Conservation (phyloP, 2,329 filamentous ascomycete genomes). For the Sordariomycetes sp. region DNA sequence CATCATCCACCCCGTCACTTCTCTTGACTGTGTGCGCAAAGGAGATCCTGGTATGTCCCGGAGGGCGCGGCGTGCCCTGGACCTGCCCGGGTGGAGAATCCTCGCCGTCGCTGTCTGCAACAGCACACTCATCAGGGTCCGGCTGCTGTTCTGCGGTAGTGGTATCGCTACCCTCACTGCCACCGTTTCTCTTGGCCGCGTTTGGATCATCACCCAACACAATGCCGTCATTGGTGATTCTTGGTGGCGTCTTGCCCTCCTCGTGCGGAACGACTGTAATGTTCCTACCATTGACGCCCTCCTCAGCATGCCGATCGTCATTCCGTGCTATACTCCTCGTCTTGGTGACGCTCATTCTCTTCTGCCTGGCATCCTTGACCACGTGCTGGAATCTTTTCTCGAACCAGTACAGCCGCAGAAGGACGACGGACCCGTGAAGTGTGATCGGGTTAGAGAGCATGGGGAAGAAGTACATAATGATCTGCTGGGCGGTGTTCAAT, state of each 20-base stretch:
- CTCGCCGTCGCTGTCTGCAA: background rate
- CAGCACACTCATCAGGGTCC: too few relatives aligned
- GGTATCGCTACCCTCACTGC: conserved; percentile 28
- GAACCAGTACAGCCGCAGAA: conserved; percentile 94
- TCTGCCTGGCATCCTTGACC: conserved; percentile 59
- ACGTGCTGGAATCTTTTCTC: conserved; percentile 89
- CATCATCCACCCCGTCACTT: conserved; percentile 45
- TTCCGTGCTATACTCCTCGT: conserved; percentile 41
- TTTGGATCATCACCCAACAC: conserved; percentile 29
- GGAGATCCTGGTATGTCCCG: too few relatives aligned
- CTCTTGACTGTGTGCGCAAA: conserved; percentile 60
- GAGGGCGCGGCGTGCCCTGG: too few relatives aligned
- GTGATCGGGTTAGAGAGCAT: conserved; percentile 76
- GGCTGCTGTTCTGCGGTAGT: conserved; percentile 16
- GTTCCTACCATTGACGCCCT: conserved; percentile 53
- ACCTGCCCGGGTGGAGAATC: background rate
- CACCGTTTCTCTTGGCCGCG: conserved; percentile 9
- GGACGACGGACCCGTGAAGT: conserved; percentile 79
- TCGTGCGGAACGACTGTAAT: conserved; percentile 61
- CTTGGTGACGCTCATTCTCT: conserved; percentile 56
- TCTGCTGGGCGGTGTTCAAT: conserved; percentile 63
- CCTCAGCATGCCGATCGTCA: conserved; percentile 46
- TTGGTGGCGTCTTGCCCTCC: conserved; percentile 37
- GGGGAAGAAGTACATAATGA: conserved; percentile 61
- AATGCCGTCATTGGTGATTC: conserved; percentile 53